Percentiles rank a stretch among this genome's conserved stretches.
Conservation (phyloP, 2,329 filamentous ascomycete genomes). For the Fusarium albosuccineum region DNA sequence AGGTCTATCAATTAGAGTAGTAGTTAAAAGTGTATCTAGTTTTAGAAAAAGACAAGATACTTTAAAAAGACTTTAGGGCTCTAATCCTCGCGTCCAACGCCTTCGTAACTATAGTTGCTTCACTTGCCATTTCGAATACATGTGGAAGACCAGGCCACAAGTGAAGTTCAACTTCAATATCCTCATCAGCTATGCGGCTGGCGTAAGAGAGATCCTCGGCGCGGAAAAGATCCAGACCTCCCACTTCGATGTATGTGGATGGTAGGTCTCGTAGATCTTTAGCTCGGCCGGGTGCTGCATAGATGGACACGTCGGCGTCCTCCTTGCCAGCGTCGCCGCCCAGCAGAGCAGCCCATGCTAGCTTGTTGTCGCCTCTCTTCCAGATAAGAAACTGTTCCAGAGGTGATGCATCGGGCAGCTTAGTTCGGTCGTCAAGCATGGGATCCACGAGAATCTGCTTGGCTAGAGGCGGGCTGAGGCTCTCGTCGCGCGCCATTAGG, state of each 20-base stretch:
- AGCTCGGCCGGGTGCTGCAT: not conserved
- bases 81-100: not conserved
- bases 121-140: constrained; percentile 2
- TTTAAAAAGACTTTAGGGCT: not conserved
- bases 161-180: constrained; percentile 1
- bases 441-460: constrained; percentile 52
- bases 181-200: not conserved
- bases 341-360: not conserved
- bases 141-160: constrained; percentile 4
- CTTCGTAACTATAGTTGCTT: not conserved
- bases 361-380: not conserved
- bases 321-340: not conserved
- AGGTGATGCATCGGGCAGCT: constrained; percentile 2
- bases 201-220: constrained; percentile 1
- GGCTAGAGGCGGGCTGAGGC: constrained; percentile 44
- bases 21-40: too few relatives aligned
- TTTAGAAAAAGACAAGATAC: too few relatives aligned
- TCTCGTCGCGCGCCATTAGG: constrained; percentile 55
- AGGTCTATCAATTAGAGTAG: too few relatives aligned
- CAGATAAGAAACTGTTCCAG: constrained; percentile 1
- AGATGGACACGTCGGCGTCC: not conserved
- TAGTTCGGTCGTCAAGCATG: constrained; percentile 51
- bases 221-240: not conserved
- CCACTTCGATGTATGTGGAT: constrained; percentile 1
- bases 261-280: constrained; percentile 1